Conservation (phyloP, 2,329 filamentous ascomycete genomes). For the Beauveria rudraprayagi region DNA sequence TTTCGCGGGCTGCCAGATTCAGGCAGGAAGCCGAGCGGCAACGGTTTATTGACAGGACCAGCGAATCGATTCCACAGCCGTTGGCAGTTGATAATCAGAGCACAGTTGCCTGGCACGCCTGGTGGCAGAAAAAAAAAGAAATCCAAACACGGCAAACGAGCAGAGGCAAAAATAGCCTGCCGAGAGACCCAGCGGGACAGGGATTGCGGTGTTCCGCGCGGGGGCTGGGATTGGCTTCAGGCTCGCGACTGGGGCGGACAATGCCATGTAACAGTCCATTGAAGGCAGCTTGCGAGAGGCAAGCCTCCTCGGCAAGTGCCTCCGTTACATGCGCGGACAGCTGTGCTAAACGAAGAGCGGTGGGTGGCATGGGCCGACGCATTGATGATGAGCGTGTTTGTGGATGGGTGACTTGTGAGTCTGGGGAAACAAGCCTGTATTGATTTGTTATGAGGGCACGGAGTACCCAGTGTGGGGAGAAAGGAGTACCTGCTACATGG, state of each 20-base stretch:
- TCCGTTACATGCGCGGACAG: not conserved
- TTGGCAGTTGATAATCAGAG: no score
- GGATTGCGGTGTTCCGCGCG: not conserved
- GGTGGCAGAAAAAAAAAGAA: not conserved
- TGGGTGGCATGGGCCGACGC: not conserved
- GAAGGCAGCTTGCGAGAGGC: not conserved
- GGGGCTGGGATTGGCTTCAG: not conserved
- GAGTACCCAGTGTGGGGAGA: not conserved
- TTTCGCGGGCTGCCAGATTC: not conserved
- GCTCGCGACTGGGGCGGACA: not conserved
- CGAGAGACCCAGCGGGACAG: not conserved
- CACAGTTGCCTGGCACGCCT: not conserved
- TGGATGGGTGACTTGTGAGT: not conserved
- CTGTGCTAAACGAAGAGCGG: not conserved
- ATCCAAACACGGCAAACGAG: not conserved
- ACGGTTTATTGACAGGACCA: not conserved
- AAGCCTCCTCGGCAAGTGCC: not conserved
- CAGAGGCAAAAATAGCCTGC: not conserved
- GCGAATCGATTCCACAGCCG: not conserved
- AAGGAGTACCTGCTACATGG: not conserved
- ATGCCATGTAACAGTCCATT: conserved; percentile 7
- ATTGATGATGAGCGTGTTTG: not conserved
- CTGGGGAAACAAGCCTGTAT: not conserved
- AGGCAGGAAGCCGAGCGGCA: not conserved
- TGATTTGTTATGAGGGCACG: no score